Evolutionary conservation across 345 rosid genomes (phyloP), one percentile per base, ranked within the genome.

Genomic region (Citropsis articulata): DNA sequence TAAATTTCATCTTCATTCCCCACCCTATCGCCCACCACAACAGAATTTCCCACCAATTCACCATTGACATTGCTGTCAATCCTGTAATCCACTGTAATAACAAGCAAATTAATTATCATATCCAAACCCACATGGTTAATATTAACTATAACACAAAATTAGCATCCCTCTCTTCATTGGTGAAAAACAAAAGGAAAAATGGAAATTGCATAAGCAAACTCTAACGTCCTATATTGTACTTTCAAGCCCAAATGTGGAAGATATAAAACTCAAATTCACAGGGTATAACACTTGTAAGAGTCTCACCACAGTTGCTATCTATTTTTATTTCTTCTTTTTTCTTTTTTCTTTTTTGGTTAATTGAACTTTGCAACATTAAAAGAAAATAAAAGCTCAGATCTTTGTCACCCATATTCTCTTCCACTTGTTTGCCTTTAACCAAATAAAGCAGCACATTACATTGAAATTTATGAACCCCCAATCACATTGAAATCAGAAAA

Each of bases 51-150:
- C 33, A 68, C 69, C 75, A 81, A 81, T 73, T 84, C 93, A 73
- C 81, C 85, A 81, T 89, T 75, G 35, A 77, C 87, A 84, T 91
- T 91, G 66, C 83, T 88, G 75, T 90, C 89, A 73, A 82, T 83
- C 81, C 82, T 83, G 77, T 87, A 87, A 33, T 97, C 99, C 99
- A 97, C 98, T 97, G 94, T 87, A 82, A 55, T 42, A 78, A 31
- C 65, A 50, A 77, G 28, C 7, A 28, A 28, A 65, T 66, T 75
- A 33, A 55, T 13, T 76, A 50, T 69, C 14, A 66, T 50, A 76
- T 71, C 24, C 61, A 24, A 71, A 28, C 7, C 35, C 60, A 25
- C 42, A 42, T 1, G 9, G 30, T n/a, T 57, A 71, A 62, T 9
- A 74, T 21, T 21, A 40, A 62, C 55, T 48, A 42, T 9, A 61